Base-by-base conservation (phyloP, 345 rosid species). In the Eucalyptus microcorys region DNA sequence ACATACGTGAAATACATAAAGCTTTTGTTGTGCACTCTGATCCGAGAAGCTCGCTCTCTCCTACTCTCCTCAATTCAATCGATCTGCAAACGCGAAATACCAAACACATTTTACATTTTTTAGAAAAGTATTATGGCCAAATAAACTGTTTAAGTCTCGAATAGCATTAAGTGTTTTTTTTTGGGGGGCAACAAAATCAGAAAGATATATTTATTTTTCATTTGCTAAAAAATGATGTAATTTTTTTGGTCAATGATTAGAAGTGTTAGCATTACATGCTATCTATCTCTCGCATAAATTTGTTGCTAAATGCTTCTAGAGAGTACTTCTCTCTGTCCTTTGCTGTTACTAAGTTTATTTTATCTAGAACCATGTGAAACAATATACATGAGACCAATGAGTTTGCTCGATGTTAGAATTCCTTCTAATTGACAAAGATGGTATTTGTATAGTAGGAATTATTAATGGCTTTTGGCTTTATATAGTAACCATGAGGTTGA, bases 21-120 rank as follows among this genome's bases (percentile, higher is more conserved):
- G 16, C 79, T 66, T 66, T 32, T 8, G 11, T n/a, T 66, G 10
- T 15, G 22, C 40, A 66, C 40, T n/a, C 0, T 66, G 4, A 68
- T 68, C 0, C 2, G 1, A 68, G 2, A 32, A 66, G 40, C 79
- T 66, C 1, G 6, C 32, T 68, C 80, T 32, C 24, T 19, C 43
- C 24, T 9, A 34, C 80, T 34, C 80, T 17, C 24, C 43, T 17
- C 42, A 68, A 68, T 34, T 32, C 6, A 37, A 34, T 68, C 10
- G 0, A 64, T 64, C 1, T n/a, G 1, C 37, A n/a, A 1, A 66
- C 11, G 2, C 1, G 3, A 66, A 66, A 9, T 16, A 66, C 4
- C 79, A 66, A 66, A 32, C 79, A 66, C 37, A 4, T 32, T 32
- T 66, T 32, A 32, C 76, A n/a, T 30, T 17, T n/a, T 30, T 7